Base-by-base conservation (phyloP, 1,139 yeast species). In the Magnusiomyces tetraspermus region DNA sequence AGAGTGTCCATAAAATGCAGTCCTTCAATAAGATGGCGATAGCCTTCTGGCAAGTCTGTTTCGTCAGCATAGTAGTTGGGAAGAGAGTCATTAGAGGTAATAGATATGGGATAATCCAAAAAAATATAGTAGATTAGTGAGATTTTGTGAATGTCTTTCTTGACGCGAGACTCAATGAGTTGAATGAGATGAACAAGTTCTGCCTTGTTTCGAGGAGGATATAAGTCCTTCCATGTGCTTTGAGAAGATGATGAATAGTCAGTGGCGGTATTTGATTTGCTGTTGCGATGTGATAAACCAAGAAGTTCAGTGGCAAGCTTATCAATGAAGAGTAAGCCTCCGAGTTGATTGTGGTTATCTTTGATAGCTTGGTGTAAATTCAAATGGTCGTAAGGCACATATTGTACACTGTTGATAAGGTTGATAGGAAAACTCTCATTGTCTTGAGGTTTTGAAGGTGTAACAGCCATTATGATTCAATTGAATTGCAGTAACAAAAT, bases 11-110 rank as follows among this genome's bases (percentile, higher is more conserved):
- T 47, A 26, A 56, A 49, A 61, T 63, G 63, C 47, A 61, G 58
- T 30, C 65, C 66, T 21, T 54, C 50, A 37, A 62, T 56, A 42
- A 62, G 55, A 30, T 58, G 60, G 30, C 55, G 53, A 47, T 58
- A 59, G 22, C 63, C 64, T 11, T 49, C 47, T 2, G 65, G 63
- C 45, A 63, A 49, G 51, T 59, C 64, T 31, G 61, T 57, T 54
- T 66, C 68, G 23, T 59, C 56, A 8, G 63, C 65, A 52, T 58
- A 67, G 57, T 67, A 63, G 8, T 51, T 57, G 5, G 69, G 67
- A 24, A 67, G 54, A 28, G 45, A 42, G 40, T 57, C 59, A 23
- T 55, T 48, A 17, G 54, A 55, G 30, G 57, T 53, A 23, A 54
- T 54, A n/a, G 50, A 43, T 24, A 47, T 54, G 5, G 61, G 60